Base-by-base conservation (phyloP, 257 asterid species). In the Fraxinus americana region DNA sequence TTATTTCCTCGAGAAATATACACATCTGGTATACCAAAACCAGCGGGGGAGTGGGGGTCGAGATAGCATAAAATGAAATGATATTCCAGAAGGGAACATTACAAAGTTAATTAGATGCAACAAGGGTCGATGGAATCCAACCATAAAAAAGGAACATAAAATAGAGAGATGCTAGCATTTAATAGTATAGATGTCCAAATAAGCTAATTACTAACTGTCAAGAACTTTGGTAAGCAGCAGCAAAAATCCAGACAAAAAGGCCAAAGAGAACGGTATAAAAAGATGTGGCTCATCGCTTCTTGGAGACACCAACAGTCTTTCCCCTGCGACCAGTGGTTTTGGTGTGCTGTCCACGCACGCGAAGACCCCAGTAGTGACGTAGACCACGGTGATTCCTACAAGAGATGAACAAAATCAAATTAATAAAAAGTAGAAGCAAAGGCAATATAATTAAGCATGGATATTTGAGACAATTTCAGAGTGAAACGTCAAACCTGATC, bases 301-400 rank as follows among this genome's bases (percentile, higher is more conserved):
- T 93, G 75, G 97, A 93, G 80, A 93, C 98, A 88, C 98, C 98
- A 66, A 93, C 98, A 54, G 98, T 93, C 91, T 93, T 93, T 67
- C 98, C 98, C 82, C 98, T 87, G 16, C 97, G 92, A 2, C 98
- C 97, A 5, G 98, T 93, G 17, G 98, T 93, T 83, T 93, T 93
- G 83, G 98, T 93, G 88, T 93, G 98, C 89, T 91, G 98, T 67
- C 98, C 98, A 73, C 98, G 96, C 27, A 93, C 97, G 0, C 98
- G 90, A 50, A 93, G 92, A 69, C 98, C 98, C 98, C 98, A 93
- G 86, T 89, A 93, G 82, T 93, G 98, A 78, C 97, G 94, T 41
- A 93, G 94, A 78, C 98, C 98, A 81, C 98, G 97, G 75, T 93
- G 98, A 59, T 93, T 91, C 85, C 98, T 93, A 82, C 6, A 34